These are phyloP conservation scores for Imleria badia DNA, from an alignment of 768 basidiomycete species.

Conservation along the genomic window DNA sequence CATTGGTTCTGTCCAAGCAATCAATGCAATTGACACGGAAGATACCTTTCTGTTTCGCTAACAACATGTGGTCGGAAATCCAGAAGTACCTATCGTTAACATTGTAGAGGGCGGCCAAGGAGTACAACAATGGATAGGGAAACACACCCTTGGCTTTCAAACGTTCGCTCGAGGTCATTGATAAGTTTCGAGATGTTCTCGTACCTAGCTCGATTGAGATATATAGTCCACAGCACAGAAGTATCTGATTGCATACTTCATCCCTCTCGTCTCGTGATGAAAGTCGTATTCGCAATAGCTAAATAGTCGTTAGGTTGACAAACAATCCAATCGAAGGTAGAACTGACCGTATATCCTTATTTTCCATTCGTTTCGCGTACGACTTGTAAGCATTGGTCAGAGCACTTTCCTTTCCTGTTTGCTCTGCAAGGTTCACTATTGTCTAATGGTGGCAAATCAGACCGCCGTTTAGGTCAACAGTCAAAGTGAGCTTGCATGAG, in stretches of 20 bases:
- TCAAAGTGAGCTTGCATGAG: constrained; percentile 52
- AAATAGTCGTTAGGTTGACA: neutral
- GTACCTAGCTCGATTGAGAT: constrained; percentile 49
- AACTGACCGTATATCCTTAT: constrained; percentile 57
- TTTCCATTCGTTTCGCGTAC: constrained; percentile 55
- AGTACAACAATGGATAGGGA: neutral
- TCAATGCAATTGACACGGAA: constrained; percentile 96
- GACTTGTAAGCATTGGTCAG: constrained; percentile 80
- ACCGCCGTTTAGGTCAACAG: constrained; percentile 1
- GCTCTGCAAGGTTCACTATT: constrained; percentile 88
- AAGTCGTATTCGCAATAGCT: constrained; percentile 91
- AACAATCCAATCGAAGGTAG: neutral
- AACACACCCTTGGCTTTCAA: constrained; percentile 76
- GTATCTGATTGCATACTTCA: constrained; percentile 64
- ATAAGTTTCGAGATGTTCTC: constrained; percentile 87
- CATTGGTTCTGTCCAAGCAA: constrained; percentile 93
- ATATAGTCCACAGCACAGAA: neutral
- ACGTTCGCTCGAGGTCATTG: constrained; percentile 63
- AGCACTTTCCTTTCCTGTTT: constrained; percentile 80
- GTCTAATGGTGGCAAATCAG: constrained; percentile 44
- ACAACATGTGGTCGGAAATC: constrained; percentile 65
- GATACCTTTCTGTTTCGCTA: constrained; percentile 82
- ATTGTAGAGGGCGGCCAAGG: neutral
- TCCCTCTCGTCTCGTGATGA: constrained; percentile 89
- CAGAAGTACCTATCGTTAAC: constrained; percentile 64